Evolutionary conservation across 2,329 filamentous ascomycete genomes (phyloP).

Genomic region (Colletotrichum sp.): DNA sequence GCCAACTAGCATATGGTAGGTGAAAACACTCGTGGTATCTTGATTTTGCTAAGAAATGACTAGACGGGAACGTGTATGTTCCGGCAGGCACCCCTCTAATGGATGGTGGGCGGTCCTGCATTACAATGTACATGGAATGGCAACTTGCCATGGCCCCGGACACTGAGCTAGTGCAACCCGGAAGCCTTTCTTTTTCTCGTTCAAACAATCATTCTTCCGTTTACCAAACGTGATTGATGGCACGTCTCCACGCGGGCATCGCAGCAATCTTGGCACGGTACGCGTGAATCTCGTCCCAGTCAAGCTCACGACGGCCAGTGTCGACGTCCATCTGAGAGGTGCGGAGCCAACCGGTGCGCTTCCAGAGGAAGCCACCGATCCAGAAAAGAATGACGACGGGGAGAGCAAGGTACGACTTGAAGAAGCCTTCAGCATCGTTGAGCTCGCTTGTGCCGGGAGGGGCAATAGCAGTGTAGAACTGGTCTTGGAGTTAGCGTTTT

Average conservation of each 20-base stretch:
- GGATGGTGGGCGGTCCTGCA: neutral
- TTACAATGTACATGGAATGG: neutral
- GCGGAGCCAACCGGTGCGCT: slow-evolving; percentile 65
- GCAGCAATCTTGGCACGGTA: slow-evolving; percentile 53
- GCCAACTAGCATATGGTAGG: neutral
- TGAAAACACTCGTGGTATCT: slow-evolving; percentile 18
- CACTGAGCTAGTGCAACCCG: neutral
- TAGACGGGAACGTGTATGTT: neutral
- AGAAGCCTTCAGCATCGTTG: slow-evolving; percentile 53
- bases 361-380: slow-evolving; percentile 66
- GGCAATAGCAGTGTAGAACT: slow-evolving; percentile 56
- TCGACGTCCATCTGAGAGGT: slow-evolving; percentile 71
- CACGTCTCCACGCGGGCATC: slow-evolving; percentile 56
- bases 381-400: slow-evolving; percentile 61
- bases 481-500: neutral
- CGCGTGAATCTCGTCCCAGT: slow-evolving; percentile 69
- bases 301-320: slow-evolving; percentile 65
- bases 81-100: neutral
- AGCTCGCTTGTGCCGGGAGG: slow-evolving; percentile 35
- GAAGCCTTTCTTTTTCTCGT: neutral
- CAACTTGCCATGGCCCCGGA: neutral
- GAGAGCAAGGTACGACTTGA: slow-evolving; percentile 59
- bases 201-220: neutral
- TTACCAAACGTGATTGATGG: neutral
- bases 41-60: slow-evolving; percentile 8